These are phyloP conservation scores for Penicillium sp. DNA, from an alignment of 2,329 filamentous ascomycete genomes.

Conservation along the genomic window DNA sequence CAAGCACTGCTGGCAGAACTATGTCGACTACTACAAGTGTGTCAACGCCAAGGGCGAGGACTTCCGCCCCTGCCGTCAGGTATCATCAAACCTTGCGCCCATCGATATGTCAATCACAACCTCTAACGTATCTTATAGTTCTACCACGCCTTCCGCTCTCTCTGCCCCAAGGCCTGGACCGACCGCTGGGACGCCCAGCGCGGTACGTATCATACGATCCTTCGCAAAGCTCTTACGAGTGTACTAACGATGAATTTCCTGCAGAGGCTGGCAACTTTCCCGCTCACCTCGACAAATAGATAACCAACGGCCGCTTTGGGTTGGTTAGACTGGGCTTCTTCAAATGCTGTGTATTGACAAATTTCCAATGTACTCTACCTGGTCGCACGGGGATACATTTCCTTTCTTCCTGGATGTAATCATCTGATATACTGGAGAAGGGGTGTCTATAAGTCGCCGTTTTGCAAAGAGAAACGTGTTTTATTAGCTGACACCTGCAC, in stretches of 20 bases:
- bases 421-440: slow-evolving; percentile 29
- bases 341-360: slow-evolving; percentile 40
- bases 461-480: slow-evolving; percentile 30
- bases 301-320: slow-evolving; percentile 27
- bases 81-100: slow-evolving; percentile 51
- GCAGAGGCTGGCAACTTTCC: slow-evolving; percentile 65
- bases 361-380: slow-evolving; percentile 49
- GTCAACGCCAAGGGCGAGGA: slow-evolving; percentile 98
- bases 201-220: slow-evolving; percentile 65
- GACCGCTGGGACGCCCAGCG: slow-evolving; percentile 97
- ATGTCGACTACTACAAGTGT: slow-evolving; percentile 99
- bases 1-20: slow-evolving; percentile 99
- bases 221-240: slow-evolving; percentile 8
- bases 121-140: slow-evolving; percentile 65
- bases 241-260: slow-evolving; percentile 21
- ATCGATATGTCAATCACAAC: too few relatives aligned
- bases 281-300: slow-evolving; percentile 55
- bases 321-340: slow-evolving; percentile 37
- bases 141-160: slow-evolving; percentile 92
- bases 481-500: slow-evolving; percentile 11
- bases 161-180: slow-evolving; percentile 95
- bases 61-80: slow-evolving; percentile 95
- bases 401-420: slow-evolving; percentile 32
- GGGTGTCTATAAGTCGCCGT: slow-evolving; percentile 42
- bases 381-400: slow-evolving; percentile 41